A percentile compares a stretch with the other conserved stretches of the same genome.
Evolutionary conservation across 2,329 filamentous ascomycete species (phyloP).

Genomic region (Niveomyces coronatus): DNA sequence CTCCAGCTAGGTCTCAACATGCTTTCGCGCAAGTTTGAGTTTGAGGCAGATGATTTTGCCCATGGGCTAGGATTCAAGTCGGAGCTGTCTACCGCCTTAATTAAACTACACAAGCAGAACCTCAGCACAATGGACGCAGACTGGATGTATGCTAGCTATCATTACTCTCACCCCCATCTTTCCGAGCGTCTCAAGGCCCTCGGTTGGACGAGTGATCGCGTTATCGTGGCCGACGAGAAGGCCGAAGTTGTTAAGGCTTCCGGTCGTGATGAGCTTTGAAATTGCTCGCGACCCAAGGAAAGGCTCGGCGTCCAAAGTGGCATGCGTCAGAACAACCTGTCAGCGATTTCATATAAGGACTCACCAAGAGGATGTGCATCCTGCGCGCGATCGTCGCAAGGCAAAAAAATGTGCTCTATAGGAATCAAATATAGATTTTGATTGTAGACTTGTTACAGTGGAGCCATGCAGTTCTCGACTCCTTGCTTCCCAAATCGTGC

Average conservation of each 20-base stretch:
- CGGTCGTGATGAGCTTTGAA: conserved; percentile 67
- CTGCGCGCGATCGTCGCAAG: too few relatives aligned
- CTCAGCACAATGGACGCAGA: conserved; percentile 98
- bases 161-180: conserved; percentile 95
- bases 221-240: conserved; percentile 30
- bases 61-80: conserved; percentile 70
- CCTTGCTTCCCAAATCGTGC: not conserved
- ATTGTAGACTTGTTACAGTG: not conserved
- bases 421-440: too few relatives aligned
- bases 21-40: conserved; percentile 88
- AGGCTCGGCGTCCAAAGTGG: too few relatives aligned
- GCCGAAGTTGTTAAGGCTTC: conserved; percentile 52
- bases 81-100: conserved; percentile 76
- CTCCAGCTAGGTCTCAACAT: conserved; percentile 96
- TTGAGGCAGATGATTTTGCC: conserved; percentile 89
- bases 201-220: conserved; percentile 62
- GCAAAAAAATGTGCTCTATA: too few relatives aligned
- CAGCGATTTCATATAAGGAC: too few relatives aligned
- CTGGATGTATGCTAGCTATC: conserved; percentile 96
- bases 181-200: conserved; percentile 87
- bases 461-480: not conserved
- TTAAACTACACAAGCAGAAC: conserved; percentile 98
- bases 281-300: too few relatives aligned
- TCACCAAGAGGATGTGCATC: too few relatives aligned
- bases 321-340: too few relatives aligned